phyloP scores from a whole-genome alignment of 306 rosid genomes.

The Rosa multiflora region DNA sequence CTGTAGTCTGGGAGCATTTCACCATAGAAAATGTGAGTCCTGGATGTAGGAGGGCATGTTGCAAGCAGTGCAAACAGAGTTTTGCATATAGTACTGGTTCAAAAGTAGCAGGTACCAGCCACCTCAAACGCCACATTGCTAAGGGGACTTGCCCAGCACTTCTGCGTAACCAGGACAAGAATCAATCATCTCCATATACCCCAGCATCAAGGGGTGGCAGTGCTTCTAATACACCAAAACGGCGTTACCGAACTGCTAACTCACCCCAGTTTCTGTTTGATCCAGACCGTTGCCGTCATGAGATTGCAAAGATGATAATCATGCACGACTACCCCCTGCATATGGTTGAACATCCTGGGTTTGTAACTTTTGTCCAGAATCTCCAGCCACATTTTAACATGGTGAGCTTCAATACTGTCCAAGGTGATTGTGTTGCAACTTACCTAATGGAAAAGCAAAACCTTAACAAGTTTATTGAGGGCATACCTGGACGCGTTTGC shows the following conservation, averaged over 20 bases:
- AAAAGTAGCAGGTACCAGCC: slow-evolving; percentile 96
- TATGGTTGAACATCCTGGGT: slow-evolving; percentile 95
- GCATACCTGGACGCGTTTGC: slow-evolving; percentile 80
- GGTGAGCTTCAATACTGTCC: slow-evolving; percentile 89
- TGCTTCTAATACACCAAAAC: slow-evolving; percentile 56
- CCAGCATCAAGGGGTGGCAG: slow-evolving; percentile 50
- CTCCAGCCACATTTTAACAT: slow-evolving; percentile 90
- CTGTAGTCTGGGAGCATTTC: slow-evolving; percentile 94
- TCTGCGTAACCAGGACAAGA: slow-evolving; percentile 66
- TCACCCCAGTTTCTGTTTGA: slow-evolving; percentile 67
- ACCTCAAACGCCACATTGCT: slow-evolving; percentile 92
- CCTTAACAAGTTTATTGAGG: slow-evolving; percentile 58
- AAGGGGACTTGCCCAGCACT: slow-evolving; percentile 85
- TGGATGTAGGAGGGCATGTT: slow-evolving; percentile 91
- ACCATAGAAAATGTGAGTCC: slow-evolving; percentile 78
- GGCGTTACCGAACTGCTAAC: slow-evolving; percentile 65
- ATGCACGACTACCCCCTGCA: slow-evolving; percentile 98
- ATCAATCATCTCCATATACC: slow-evolving; percentile 54
- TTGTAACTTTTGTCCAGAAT: slow-evolving; percentile 78
- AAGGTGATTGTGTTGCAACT: slow-evolving; percentile 96
- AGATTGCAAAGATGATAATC: slow-evolving; percentile 93
- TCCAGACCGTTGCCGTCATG: slow-evolving; percentile 84
- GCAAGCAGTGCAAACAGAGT: slow-evolving; percentile 91
- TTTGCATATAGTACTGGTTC: slow-evolving; percentile 97
- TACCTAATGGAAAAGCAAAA: slow-evolving; percentile 74